Conservation (phyloP, 2,329 filamentous ascomycete species). For the Colletotrichum liriopes region DNA sequence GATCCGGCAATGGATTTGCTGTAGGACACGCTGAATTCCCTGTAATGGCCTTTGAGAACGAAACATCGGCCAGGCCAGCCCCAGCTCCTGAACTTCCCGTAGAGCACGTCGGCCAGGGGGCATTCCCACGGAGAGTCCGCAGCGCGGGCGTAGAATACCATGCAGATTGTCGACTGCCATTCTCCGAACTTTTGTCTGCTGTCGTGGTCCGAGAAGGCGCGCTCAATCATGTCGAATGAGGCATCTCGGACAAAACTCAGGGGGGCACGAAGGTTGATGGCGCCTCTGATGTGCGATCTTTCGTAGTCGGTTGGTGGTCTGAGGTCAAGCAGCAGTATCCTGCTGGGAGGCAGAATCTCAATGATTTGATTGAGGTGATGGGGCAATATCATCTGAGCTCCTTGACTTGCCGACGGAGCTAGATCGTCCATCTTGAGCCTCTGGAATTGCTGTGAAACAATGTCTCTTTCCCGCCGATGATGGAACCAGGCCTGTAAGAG, state of each 20-base stretch:
- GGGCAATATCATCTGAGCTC: conserved; percentile 65
- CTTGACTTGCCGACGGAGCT: conserved; percentile 50
- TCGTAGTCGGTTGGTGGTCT: conserved; percentile 64
- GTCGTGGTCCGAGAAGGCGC: conserved; percentile 64
- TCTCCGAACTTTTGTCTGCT: conserved; percentile 63
- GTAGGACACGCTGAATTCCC: conserved; percentile 69
- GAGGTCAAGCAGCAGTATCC: conserved; percentile 66
- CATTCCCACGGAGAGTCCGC: conserved; percentile 67
- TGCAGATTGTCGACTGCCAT: conserved; percentile 63
- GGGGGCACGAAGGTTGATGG: conserved; percentile 67
- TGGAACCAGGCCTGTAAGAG: conserved; percentile 65
- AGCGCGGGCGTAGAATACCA: conserved; percentile 69
- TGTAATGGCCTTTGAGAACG: conserved; percentile 70
- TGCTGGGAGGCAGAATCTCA: conserved; percentile 63
- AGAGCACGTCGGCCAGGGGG: conserved; percentile 62
- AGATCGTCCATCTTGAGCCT: conserved; percentile 59
- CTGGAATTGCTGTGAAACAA: conserved; percentile 61
- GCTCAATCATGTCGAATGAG: conserved; percentile 66
- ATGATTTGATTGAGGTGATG: conserved; percentile 66
- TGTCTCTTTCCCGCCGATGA: conserved; percentile 66
- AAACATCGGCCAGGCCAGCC: conserved; percentile 69
- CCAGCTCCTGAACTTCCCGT: conserved; percentile 61
- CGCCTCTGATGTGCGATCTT: conserved; percentile 66
- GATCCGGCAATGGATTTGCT: conserved; percentile 64
- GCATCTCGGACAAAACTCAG: conserved; percentile 64